Conservation (phyloP, 768 basidiomycete genomes). For the Kondoa subrosea region DNA sequence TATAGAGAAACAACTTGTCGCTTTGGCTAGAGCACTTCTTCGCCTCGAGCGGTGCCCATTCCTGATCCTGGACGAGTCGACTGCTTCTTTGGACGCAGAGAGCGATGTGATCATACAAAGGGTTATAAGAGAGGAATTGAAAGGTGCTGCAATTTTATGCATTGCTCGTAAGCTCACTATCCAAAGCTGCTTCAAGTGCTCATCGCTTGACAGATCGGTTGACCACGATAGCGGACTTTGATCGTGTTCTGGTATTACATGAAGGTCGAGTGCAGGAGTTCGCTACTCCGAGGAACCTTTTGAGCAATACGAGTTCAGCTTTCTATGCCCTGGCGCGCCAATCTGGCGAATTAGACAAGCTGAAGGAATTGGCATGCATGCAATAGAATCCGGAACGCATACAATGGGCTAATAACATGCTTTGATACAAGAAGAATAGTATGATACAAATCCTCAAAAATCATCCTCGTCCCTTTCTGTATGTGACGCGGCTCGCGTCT, state of each 20-base stretch:
- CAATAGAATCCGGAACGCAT: no score
- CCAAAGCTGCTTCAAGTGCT: neutral
- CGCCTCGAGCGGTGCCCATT: slow-evolving; percentile 24
- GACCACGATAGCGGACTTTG: slow-evolving; percentile 11
- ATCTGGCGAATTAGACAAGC: slow-evolving; percentile 1
- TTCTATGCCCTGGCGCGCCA: slow-evolving; percentile 8
- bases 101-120: slow-evolving; percentile 42
- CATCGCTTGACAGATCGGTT: slow-evolving; percentile 3
- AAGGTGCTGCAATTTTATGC: slow-evolving; percentile 56
- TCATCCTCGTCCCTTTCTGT: neutral
- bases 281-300: slow-evolving; percentile 38
- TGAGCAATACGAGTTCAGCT: neutral
- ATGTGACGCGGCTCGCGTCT: neutral
- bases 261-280: slow-evolving; percentile 32
- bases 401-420: neutral
- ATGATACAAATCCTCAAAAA: neutral
- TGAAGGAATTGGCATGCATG: neutral
- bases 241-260: slow-evolving; percentile 17
- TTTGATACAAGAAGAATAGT: neutral
- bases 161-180: slow-evolving; percentile 55
- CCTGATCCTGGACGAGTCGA: slow-evolving; percentile 29
- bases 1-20: slow-evolving; percentile 14
- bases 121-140: slow-evolving; percentile 56
- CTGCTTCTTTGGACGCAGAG: slow-evolving; percentile 26
- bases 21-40: slow-evolving; percentile 20